These are phyloP conservation scores for Gonium pectorale DNA, from an alignment of 139 green algal genomes.

Conservation along the genomic window DNA sequence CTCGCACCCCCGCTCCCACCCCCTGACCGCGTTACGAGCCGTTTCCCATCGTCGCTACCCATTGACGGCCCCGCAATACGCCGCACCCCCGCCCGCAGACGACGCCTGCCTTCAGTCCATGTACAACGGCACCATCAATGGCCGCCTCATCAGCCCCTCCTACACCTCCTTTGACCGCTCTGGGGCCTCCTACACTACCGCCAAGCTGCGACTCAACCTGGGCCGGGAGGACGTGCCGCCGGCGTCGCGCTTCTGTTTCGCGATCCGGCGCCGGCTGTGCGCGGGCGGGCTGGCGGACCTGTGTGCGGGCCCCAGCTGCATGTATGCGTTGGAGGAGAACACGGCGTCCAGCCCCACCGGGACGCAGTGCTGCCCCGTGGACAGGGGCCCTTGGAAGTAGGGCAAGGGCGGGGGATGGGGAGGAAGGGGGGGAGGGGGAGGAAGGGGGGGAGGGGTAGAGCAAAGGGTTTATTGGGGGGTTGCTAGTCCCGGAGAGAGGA, in stretches of 20 bases:
- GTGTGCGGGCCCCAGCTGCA: neutral
- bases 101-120: neutral
- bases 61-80: no score
- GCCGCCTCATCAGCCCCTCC: neutral
- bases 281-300: neutral
- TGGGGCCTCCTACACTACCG: neutral
- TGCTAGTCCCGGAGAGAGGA: no score
- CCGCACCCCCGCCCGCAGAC: slow-evolving; percentile 1
- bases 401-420: neutral
- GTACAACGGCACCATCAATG: neutral
- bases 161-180: neutral
- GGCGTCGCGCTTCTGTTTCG: neutral
- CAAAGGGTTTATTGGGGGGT: neutral
- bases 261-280: neutral
- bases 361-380: neutral
- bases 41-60: no score
- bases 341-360: neutral
- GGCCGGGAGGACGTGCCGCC: neutral
- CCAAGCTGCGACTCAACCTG: neutral
- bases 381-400: neutral
- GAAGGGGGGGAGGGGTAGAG: neutral
- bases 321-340: neutral
- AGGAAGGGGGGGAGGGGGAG: neutral
- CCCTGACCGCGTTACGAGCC: neutral
- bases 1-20: neutral